Conservation (phyloP, 176 grass and related monocot genomes). For the Eleusine coracana region DNA sequence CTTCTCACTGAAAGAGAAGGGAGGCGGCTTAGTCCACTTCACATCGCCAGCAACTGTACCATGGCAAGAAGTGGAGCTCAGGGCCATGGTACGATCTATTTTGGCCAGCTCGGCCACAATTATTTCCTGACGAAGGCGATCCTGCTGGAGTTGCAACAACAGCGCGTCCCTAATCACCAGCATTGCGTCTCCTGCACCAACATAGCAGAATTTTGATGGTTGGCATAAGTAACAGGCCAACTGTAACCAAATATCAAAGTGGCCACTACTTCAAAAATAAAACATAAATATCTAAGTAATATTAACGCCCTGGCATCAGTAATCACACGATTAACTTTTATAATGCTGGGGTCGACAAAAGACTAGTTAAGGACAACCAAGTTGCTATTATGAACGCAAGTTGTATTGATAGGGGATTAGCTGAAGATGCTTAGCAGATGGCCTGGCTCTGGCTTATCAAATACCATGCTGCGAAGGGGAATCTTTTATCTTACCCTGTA, state of each 20-base stretch:
- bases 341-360: neutral
- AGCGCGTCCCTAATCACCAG: slow-evolving; percentile 42
- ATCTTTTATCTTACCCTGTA: neutral
- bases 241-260: neutral
- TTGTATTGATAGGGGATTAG: neutral
- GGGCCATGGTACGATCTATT: slow-evolving; percentile 38
- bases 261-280: neutral
- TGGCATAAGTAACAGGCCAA: neutral
- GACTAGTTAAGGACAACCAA: neutral
- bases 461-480: neutral
- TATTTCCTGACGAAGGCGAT: slow-evolving; percentile 40
- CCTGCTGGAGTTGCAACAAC: slow-evolving; percentile 44
- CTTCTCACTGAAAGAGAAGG: neutral
- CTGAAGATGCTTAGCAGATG: neutral
- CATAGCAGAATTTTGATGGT: neutral
- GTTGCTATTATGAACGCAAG: neutral
- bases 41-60: neutral
- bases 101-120: slow-evolving; percentile 41
- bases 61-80: neutral
- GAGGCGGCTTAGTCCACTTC: neutral
- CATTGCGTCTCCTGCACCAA: slow-evolving; percentile 5
- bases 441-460: neutral
- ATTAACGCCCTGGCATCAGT: neutral
- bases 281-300: neutral
- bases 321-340: neutral